A percentile compares a stretch with the other conserved stretches of the same genome.
These are phyloP conservation scores for Austroboletus niveus DNA, from an alignment of 1,284 basidiomycete genomes.

Conservation along the genomic window DNA sequence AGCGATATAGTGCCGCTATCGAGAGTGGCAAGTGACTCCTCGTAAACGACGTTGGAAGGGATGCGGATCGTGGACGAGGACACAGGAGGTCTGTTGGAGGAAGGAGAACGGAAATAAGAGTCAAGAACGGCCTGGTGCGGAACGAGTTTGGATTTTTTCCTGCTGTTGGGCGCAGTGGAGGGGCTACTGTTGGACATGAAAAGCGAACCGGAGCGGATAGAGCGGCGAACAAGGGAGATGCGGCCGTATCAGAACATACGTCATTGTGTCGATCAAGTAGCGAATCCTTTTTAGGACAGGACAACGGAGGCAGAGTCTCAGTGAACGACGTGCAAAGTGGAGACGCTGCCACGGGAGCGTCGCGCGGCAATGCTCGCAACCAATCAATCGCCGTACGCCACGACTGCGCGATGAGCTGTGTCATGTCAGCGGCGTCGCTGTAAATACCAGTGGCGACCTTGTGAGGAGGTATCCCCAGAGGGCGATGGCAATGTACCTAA, in stretches of 20 bases:
- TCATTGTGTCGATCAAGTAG: slow-evolving; percentile 28
- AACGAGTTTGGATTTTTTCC: slow-evolving; percentile 22
- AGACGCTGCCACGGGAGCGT: no score
- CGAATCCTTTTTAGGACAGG: slow-evolving; percentile 21
- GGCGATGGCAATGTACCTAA: slow-evolving; percentile 10
- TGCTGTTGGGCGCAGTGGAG: slow-evolving; percentile 12
- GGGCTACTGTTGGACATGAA: slow-evolving; percentile 28
- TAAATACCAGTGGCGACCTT: background rate
- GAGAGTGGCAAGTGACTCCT: slow-evolving; percentile 14
- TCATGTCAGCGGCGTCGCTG: slow-evolving; percentile 17
- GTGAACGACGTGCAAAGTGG: no score
- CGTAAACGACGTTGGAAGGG: slow-evolving; percentile 15
- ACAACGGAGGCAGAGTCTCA: background rate
- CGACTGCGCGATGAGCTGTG: slow-evolving; percentile 7
- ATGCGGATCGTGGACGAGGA: slow-evolving; percentile 17
- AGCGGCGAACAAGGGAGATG: slow-evolving; percentile 8
- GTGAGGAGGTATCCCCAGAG: background rate
- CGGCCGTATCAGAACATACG: slow-evolving; percentile 21
- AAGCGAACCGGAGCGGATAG: slow-evolving; percentile 2
- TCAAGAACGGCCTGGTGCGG: slow-evolving; percentile 23
- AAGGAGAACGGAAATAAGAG: slow-evolving; percentile 25
- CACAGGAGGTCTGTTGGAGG: slow-evolving; percentile 14
- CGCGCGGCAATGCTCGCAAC: background rate
- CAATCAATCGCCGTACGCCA: slow-evolving; percentile 19
- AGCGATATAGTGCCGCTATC: background rate